Percentiles rank a stretch among this genome's conserved stretches.
Evolutionary conservation across 495 filamentous ascomycete species (phyloP).

Genomic region (Xylaria sp.): DNA sequence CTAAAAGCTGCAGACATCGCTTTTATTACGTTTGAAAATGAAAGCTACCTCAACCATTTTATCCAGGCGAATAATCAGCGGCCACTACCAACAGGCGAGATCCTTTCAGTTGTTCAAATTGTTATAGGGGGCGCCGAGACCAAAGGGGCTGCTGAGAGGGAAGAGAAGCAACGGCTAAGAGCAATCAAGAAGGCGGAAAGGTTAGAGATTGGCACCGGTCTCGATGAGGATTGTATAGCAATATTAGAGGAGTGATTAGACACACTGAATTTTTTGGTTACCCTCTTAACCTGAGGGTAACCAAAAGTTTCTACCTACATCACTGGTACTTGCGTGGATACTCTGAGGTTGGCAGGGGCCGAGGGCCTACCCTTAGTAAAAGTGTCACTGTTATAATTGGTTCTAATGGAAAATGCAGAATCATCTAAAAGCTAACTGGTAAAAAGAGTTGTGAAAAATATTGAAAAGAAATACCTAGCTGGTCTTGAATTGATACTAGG

Average conservation of each 20-base stretch:
- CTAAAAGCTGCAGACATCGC: slow-evolving; percentile 9
- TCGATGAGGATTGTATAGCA: not conserved
- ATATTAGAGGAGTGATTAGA: not conserved
- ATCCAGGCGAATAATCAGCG: not conserved
- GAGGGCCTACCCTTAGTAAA: no score
- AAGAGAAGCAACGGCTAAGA: slow-evolving; percentile 15
- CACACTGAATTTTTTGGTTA: no score
- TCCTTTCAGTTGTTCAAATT: not conserved
- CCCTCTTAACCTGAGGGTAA: no score
- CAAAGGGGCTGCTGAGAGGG: not conserved
- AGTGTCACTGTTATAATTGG: no score
- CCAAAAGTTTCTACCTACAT: no score
- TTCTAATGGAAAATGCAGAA: no score
- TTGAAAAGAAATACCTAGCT: no score
- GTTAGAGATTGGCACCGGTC: not conserved
- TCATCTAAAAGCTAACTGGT: no score
- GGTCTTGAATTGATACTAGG: no score
- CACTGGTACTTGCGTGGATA: no score
- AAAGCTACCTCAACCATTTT: slow-evolving; percentile 5
- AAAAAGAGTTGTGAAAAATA: no score
- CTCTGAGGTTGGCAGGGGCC: no score
- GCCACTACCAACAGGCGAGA: slow-evolving; percentile 19
- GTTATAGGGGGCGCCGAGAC: not conserved
- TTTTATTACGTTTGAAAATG: slow-evolving; percentile 3
- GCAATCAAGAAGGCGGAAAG: slow-evolving; percentile 14